phyloP scores from a whole-genome alignment of 1,284 basidiomycete species.

The Leccinum idahoense region DNA sequence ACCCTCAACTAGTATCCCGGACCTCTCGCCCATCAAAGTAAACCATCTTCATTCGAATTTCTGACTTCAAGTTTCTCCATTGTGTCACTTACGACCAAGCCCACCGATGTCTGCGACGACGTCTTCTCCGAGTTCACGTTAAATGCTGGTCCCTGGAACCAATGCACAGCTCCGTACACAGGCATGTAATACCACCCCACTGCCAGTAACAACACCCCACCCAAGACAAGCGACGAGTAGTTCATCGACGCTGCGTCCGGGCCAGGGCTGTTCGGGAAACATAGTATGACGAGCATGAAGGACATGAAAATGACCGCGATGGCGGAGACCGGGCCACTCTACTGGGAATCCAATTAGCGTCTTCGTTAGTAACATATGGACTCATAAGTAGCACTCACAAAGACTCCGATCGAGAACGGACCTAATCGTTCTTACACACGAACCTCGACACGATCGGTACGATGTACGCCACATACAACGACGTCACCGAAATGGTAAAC shows the following conservation, averaged over 20 bases:
- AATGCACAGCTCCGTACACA: neutral
- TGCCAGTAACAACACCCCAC: neutral
- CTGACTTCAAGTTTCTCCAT: neutral
- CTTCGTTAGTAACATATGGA: neutral
- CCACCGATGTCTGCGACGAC: neutral
- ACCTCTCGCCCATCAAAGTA: neutral
- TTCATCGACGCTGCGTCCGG: neutral
- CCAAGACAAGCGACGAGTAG: neutral
- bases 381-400: constrained; percentile 13
- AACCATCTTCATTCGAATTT: neutral
- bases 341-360: neutral
- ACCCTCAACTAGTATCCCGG: neutral
- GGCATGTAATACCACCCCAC: neutral
- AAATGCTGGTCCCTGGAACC: neutral
- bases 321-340: constrained; percentile 25
- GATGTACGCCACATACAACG: constrained; percentile 19
- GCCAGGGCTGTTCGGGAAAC: constrained; percentile 16
- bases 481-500: constrained; percentile 22
- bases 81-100: neutral
- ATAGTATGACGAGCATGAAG: constrained; percentile 26
- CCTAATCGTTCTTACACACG: constrained; percentile 25
- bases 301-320: constrained; percentile 26
- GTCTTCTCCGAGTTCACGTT: neutral
- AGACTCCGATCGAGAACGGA: constrained; percentile 31
- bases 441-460: constrained; percentile 25